Base-by-base conservation (phyloP, 495 filamentous ascomycete species). In the Aspergillus carlsbadensis region DNA sequence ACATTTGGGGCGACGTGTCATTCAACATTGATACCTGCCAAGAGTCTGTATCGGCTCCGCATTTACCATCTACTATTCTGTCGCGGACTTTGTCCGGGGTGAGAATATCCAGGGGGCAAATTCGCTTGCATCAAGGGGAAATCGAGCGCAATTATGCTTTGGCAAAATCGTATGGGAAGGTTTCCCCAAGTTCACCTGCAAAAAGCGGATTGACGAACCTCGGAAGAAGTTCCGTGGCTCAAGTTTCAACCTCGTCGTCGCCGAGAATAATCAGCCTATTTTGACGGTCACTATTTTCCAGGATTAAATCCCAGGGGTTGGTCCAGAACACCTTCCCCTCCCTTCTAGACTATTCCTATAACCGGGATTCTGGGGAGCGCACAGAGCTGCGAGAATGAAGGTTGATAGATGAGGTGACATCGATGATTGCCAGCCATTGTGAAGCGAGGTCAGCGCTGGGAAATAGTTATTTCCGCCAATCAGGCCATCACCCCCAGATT, bases 391-490 rank as follows among this genome's bases (percentile, higher is more conserved):
- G 31, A 49, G 46, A 29, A 29, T 13, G 3, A n/a, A 6, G 14
- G 21, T n/a, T 21, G 13, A 21, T 43, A 41, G 17, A 21, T 43
- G 20, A 43, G 33, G 44, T 47, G 31, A 47, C 44, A 47, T n/a
- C n/a, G n/a, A n/a, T n/a, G n/a, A n/a, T 57, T 47, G 46, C 39
- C 47, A 42, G 55, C 31, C 44, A 36, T 44, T 37, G n/a, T n/a
- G 8, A 35, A 3, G 21, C 21, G 29, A 49, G 33, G 39, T 13
- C 31, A 34, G 7, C 11, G 8, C 24, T 26, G n/a, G 49, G 49
- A 52, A 42, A 42, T 41, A 52, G 6, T 18, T 11, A 52, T 31
- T 52, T 52, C 49, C 49, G 49, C 49, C 49, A 52, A 52, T 52
- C 49, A 52, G 3, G 3, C 26, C 13, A n/a, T 26, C 42, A 20